A percentile compares a stretch with the other conserved stretches of the same genome.
Evolutionary conservation across 2,329 filamentous ascomycete genomes (phyloP).

Genomic region (Pezicula rhizophila): DNA sequence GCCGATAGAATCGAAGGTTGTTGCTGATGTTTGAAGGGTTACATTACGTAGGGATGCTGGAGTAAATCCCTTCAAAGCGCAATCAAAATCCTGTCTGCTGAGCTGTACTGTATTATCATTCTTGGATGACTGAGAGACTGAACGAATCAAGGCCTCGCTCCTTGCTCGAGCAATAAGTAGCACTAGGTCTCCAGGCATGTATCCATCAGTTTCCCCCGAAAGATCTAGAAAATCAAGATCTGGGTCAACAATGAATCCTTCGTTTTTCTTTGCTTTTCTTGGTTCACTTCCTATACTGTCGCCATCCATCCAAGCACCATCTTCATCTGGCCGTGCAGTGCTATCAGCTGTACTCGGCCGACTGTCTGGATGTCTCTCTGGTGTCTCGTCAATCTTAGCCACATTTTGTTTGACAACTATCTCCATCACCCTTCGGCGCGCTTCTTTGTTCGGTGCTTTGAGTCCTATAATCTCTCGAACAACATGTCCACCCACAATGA

Average conservation of each 20-base stretch:
- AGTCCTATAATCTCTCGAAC: constrained; percentile 85
- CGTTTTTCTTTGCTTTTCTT: constrained; percentile 29
- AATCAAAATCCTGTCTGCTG: constrained; percentile 70
- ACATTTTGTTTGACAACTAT: constrained; percentile 58
- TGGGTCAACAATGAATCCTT: constrained; percentile 67
- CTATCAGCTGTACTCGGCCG: constrained; percentile 48
- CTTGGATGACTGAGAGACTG: constrained; percentile 46
- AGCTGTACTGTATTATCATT: constrained; percentile 55
- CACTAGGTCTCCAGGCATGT: constrained; percentile 92
- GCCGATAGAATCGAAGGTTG: constrained; percentile 87
- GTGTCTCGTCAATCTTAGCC: constrained; percentile 33
- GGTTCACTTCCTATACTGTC: constrained; percentile 49
- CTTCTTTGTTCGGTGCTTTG: constrained; percentile 89
- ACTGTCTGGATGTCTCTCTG: constrained; percentile 38
- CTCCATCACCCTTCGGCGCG: constrained; percentile 75
- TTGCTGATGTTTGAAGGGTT: constrained; percentile 85
- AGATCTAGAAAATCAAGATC: constrained; percentile 88
- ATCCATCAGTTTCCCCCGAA: constrained; percentile 90
- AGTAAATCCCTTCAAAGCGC: constrained; percentile 84
- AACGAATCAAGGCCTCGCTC: constrained; percentile 87
- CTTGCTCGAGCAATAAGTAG: constrained; percentile 81
- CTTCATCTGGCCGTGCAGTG: constrained; percentile 46
- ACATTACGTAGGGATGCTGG: constrained; percentile 93
- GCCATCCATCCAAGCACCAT: constrained; percentile 69
- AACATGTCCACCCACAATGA: constrained; percentile 85